phyloP scores from a whole-genome alignment of 2,329 filamentous ascomycete genomes.

The Fusarium mexicanum region DNA sequence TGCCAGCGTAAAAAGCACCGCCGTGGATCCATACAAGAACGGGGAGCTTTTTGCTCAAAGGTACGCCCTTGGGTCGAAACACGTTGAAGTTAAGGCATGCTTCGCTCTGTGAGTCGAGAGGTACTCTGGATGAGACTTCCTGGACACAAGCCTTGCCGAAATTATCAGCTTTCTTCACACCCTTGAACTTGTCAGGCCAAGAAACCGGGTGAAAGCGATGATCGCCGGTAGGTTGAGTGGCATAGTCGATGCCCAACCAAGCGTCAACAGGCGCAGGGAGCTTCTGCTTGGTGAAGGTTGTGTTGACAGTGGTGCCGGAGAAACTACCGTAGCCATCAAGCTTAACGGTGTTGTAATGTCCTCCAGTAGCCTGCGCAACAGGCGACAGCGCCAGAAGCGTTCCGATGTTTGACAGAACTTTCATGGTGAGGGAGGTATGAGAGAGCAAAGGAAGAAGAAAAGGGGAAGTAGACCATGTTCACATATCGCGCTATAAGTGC shows the following conservation, averaged over 20 bases:
- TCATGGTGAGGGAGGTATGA: slow-evolving; percentile 14
- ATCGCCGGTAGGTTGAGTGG: slow-evolving; percentile 52
- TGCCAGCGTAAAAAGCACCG: slow-evolving; percentile 49
- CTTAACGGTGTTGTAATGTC: slow-evolving; percentile 15
- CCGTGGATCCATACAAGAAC: slow-evolving; percentile 55
- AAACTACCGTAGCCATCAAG: slow-evolving; percentile 35
- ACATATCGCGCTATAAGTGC: neutral
- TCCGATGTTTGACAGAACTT: slow-evolving; percentile 17
- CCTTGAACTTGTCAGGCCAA: slow-evolving; percentile 53
- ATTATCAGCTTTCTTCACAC: slow-evolving; percentile 48
- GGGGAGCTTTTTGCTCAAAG: slow-evolving; percentile 49
- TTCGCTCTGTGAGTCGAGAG: slow-evolving; percentile 44
- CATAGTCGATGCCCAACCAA: slow-evolving; percentile 60
- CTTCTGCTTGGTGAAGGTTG: slow-evolving; percentile 17
- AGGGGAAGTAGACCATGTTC: neutral
- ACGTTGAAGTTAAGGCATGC: slow-evolving; percentile 55
- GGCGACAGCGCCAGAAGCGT: slow-evolving; percentile 24
- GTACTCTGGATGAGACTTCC: slow-evolving; percentile 35
- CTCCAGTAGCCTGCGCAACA: neutral
- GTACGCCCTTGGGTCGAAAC: slow-evolving; percentile 48
- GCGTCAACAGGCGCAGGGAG: slow-evolving; percentile 51
- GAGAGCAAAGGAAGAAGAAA: no score
- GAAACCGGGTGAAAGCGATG: slow-evolving; percentile 53
- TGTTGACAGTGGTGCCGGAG: slow-evolving; percentile 32
- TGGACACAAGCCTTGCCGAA: slow-evolving; percentile 58